Evolutionary conservation across 2,329 filamentous ascomycete genomes (phyloP).

Genomic region (Trichoderma guizhouense): DNA sequence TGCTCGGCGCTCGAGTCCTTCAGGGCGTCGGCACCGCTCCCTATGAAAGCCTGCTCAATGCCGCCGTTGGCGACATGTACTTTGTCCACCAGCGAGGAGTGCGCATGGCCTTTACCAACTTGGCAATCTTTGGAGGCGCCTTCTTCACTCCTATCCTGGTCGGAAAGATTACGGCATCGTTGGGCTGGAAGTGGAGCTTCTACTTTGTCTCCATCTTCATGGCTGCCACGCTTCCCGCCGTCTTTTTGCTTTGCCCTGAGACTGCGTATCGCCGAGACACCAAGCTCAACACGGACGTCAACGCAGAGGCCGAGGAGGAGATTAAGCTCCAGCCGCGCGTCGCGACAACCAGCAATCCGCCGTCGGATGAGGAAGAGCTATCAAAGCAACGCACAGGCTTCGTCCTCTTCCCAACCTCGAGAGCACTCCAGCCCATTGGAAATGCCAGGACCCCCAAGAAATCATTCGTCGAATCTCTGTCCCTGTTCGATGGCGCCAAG

Average conservation of each 20-base stretch:
- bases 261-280: slow-evolving; percentile 70
- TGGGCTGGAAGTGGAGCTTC: slow-evolving; percentile 87
- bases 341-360: neutral
- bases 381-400: slow-evolving; percentile 25
- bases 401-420: slow-evolving; percentile 32
- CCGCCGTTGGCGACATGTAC: slow-evolving; percentile 84
- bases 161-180: slow-evolving; percentile 72
- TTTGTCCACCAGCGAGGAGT: slow-evolving; percentile 81
- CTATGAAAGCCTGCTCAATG: slow-evolving; percentile 87
- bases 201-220: slow-evolving; percentile 85
- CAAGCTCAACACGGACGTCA: slow-evolving; percentile 67
- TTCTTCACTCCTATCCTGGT: slow-evolving; percentile 82
- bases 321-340: slow-evolving; percentile 12
- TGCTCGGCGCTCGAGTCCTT: slow-evolving; percentile 75
- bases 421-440: slow-evolving; percentile 35
- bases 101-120: slow-evolving; percentile 75
- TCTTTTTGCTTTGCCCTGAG: slow-evolving; percentile 81
- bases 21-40: slow-evolving; percentile 85
- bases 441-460: slow-evolving; percentile 45
- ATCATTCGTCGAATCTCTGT: slow-evolving; percentile 58
- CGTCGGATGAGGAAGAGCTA: slow-evolving; percentile 1
- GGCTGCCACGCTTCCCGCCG: slow-evolving; percentile 62
- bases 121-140: slow-evolving; percentile 55
- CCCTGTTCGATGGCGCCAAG: slow-evolving; percentile 77
- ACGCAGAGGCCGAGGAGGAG: slow-evolving; percentile 30